phyloP scores from a whole-genome alignment of 768 basidiomycete genomes.

The Stropharia rugosoannulata region DNA sequence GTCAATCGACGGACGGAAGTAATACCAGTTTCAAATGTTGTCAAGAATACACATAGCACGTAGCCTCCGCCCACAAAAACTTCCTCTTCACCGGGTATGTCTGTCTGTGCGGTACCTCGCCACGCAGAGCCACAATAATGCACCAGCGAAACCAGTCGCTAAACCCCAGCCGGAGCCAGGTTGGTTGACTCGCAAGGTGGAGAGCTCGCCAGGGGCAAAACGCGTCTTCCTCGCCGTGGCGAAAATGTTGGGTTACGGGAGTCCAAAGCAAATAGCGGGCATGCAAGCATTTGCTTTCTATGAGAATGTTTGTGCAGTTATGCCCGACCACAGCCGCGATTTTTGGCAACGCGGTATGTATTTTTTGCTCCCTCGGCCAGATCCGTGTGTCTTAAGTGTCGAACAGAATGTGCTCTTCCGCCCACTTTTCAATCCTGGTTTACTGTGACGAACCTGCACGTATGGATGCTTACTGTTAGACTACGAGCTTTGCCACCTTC shows the following conservation, averaged over 20 bases:
- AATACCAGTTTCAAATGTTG: background rate
- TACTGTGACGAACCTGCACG: conserved; percentile 86
- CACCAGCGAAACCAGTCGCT: background rate
- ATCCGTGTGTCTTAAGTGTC: too few species aligned
- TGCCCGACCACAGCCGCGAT: conserved; percentile 54
- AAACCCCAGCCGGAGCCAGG: conserved; percentile 1
- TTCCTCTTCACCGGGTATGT: background rate
- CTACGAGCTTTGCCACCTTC: conserved; percentile 77
- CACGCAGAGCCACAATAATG: background rate
- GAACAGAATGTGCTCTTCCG: conserved; percentile 79
- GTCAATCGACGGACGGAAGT: too few species aligned
- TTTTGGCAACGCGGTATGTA: conserved; percentile 69
- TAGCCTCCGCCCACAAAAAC: background rate
- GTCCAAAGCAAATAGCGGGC: conserved; percentile 60
- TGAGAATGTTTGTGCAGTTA: conserved; percentile 50
- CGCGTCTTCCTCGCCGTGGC: conserved; percentile 48
- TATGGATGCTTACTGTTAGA: conserved; percentile 89
- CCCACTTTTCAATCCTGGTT: conserved; percentile 98
- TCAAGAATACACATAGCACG: background rate
- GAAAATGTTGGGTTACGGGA: conserved; percentile 56
- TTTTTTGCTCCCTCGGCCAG: background rate
- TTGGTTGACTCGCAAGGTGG: conserved; percentile 58
- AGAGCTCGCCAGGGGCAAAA: conserved; percentile 46
- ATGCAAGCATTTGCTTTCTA: conserved; percentile 59
- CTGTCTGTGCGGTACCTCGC: background rate